Evolutionary conservation across 2,329 filamentous ascomycete genomes (phyloP), one percentile per base, ranked within the genome.

Genomic region (Cladophialophora chaetospira): DNA sequence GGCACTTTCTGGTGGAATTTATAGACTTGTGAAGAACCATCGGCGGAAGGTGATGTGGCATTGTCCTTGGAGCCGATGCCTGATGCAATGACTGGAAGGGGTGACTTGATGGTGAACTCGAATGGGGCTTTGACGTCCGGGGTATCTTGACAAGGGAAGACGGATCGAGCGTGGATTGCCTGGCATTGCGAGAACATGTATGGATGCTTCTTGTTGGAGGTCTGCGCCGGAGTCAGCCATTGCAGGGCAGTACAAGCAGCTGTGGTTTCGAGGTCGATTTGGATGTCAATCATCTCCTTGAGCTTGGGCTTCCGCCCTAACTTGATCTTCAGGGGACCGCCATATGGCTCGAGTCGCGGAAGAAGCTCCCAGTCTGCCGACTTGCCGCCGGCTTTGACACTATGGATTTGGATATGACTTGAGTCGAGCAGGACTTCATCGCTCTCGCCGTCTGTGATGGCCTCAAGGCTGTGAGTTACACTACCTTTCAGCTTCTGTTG

Each of bases 171-270:
- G 69, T 97, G 92, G 68, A 97, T 97, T 52, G 93, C 92, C 78
- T 99, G 93, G 73, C 92, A 96, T 77, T 97, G 94, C 42, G 90
- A 95, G 78, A 97, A 97, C 86, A 97, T 93, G 75, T 97, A 97
- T 1, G 93, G 93, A 65, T 95, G 88, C 74, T 91, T 94, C 78
- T 91, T 92, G 82, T 96, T 97, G 57, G 89, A 91, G 0, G 94
- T 97, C 77, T 97, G 94, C 28, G 88, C 88, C 1, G 91, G 91
- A 0, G 89, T 92, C 73, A 99, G 82, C 93, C 94, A 99, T 75
- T 97, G 93, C 61, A 99, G 79, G 8, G 93, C 93, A 9, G 92
- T 96, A 73, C 93, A 97, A 67, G 89, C 83, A 49, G 88, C 82
- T 1, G 94, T 97, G 4, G 94, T 97, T 65, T 88, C 81, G 26